Conservation (phyloP, 2,329 filamentous ascomycete genomes). For the Catunica adiposa region DNA sequence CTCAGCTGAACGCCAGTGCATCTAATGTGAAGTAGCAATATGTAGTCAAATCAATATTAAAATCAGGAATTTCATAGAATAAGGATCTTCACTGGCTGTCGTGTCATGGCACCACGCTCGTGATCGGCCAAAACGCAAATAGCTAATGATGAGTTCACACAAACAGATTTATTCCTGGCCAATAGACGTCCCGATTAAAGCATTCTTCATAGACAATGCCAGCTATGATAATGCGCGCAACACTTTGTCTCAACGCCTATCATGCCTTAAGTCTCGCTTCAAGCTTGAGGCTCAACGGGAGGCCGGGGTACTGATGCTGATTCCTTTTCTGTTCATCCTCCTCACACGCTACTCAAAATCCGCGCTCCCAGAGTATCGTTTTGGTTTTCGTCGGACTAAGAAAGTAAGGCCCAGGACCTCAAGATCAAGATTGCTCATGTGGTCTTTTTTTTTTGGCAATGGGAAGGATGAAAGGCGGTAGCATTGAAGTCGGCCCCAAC, state of each 20-base stretch:
- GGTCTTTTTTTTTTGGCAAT: not conserved
- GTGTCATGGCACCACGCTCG: not conserved
- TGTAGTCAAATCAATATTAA: not conserved
- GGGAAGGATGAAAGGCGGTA: too few relatives aligned
- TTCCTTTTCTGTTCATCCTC: not conserved
- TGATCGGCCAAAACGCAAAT: not conserved
- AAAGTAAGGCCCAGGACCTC: too few relatives aligned
- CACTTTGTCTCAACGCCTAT: not conserved
- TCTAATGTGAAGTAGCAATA: not conserved
- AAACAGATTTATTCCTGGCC: not conserved
- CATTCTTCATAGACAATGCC: not conserved
- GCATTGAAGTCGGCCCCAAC: too few relatives aligned
- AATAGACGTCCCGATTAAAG: not conserved
- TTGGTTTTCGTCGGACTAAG: not conserved
- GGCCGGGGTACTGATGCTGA: not conserved
- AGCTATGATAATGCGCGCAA: not conserved
- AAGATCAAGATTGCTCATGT: not conserved
- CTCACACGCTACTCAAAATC: not conserved
- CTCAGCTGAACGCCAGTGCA: not conserved
- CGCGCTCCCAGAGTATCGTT: too few relatives aligned
- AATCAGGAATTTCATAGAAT: not conserved
- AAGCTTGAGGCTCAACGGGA: conserved; percentile 10
- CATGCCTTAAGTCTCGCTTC: not conserved
- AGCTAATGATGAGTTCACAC: not conserved
- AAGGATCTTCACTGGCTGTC: too few relatives aligned